Evolutionary conservation across 192 early-diverging fungal species (phyloP).

Genomic region (Gryganskiella cystojenkinii): DNA sequence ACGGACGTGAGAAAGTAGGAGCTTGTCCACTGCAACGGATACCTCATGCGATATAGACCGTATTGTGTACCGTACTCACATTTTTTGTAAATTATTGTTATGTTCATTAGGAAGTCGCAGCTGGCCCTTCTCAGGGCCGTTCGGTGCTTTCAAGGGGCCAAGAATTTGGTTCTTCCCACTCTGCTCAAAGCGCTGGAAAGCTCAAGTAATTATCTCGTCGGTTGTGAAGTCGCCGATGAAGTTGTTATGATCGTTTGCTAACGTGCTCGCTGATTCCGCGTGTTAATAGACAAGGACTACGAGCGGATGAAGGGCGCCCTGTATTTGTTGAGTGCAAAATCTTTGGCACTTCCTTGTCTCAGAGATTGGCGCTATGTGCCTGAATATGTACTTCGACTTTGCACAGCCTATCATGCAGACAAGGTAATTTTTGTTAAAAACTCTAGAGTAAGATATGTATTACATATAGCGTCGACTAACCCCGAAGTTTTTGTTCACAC

Average conservation of each 20-base stretch:
- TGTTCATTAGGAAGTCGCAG: conserved; percentile 55
- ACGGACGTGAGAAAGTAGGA: conserved; percentile 69
- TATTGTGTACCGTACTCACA: neutral
- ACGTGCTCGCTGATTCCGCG: conserved; percentile 8
- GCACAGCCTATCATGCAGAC: conserved; percentile 72
- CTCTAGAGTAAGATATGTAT: too few species aligned
- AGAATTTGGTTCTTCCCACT: conserved; percentile 57
- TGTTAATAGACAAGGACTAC: conserved; percentile 44
- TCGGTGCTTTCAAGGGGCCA: conserved; percentile 61
- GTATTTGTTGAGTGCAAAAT: conserved; percentile 66
- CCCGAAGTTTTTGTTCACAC: neutral
- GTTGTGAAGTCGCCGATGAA: too few species aligned
- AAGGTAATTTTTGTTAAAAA: too few species aligned
- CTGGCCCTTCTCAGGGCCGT: conserved; percentile 58
- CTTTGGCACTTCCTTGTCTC: conserved; percentile 62
- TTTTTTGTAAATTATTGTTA: neutral
- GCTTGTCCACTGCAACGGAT: too few species aligned
- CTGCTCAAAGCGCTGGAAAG: conserved; percentile 61
- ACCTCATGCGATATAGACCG: too few species aligned
- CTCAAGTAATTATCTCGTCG: conserved; percentile 1
- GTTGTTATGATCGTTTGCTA: too few species aligned
- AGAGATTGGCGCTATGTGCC: conserved; percentile 68
- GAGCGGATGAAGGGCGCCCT: conserved; percentile 79
- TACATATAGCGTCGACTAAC: too few species aligned
- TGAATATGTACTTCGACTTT: conserved; percentile 63